Conservation (phyloP, 805 yeast species). For the Cyberlindnera suaveolens region DNA sequence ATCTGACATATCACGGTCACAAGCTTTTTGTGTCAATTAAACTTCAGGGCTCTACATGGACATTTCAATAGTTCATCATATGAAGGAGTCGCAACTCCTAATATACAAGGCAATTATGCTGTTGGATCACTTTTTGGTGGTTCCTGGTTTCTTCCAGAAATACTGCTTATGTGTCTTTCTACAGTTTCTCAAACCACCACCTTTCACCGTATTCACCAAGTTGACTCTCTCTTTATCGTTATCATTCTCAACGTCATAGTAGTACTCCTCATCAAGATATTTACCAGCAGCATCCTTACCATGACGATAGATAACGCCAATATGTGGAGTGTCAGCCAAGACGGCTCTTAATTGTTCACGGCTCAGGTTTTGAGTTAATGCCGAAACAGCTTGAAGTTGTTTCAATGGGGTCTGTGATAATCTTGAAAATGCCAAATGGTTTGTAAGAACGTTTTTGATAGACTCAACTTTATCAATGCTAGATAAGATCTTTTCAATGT, state of each 20-base stretch:
- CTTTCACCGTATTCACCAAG: constrained; percentile 72
- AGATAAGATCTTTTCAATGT: constrained; percentile 24
- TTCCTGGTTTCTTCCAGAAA: constrained; percentile 40
- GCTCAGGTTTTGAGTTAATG: constrained; percentile 41
- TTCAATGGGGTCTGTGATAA: constrained; percentile 84
- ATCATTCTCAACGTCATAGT: constrained; percentile 83
- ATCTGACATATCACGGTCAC: no score
- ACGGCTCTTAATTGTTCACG: constrained; percentile 40
- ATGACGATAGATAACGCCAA: constrained; percentile 83
- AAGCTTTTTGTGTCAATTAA: no score
- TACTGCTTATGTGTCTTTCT: constrained; percentile 86
- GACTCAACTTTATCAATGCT: constrained; percentile 40
- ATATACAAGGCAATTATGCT: not conserved
- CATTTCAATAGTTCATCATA: no score
- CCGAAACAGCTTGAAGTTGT: constrained; percentile 56
- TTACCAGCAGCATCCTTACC: constrained; percentile 98
- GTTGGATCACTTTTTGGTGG: not conserved
- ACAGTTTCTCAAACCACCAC: constrained; percentile 80
- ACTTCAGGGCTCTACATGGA: no score
- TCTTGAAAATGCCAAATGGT: constrained; percentile 87
- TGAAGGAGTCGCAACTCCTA: no score
- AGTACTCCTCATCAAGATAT: constrained; percentile 88
- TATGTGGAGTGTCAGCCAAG: constrained; percentile 42
- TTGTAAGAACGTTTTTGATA: constrained; percentile 60
- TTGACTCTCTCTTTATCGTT: constrained; percentile 59